Conservation (phyloP, 352 stramenopile species). For the Globisporangium cederbergense region DNA sequence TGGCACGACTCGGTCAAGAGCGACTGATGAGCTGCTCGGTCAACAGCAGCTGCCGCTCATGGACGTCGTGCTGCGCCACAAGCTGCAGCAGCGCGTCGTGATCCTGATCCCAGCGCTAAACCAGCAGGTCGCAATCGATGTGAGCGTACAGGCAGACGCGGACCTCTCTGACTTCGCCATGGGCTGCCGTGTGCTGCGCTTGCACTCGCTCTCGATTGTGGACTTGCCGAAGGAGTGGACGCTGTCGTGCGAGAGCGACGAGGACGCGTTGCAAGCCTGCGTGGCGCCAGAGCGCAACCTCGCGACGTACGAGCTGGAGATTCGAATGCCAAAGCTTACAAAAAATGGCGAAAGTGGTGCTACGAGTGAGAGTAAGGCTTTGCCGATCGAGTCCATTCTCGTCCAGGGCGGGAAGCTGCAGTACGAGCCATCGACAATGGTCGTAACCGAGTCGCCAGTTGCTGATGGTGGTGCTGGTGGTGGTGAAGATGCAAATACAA, state of each 20-base stretch:
- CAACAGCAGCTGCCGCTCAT: slow-evolving; percentile 36
- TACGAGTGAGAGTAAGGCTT: neutral
- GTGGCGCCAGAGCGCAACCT: slow-evolving; percentile 34
- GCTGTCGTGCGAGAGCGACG: slow-evolving; percentile 33
- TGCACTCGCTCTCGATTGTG: slow-evolving; percentile 32
- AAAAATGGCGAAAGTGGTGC: neutral
- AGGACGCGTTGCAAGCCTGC: slow-evolving; percentile 44
- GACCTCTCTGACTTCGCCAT: slow-evolving; percentile 47
- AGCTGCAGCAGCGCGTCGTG: slow-evolving; percentile 19
- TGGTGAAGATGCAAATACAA: neutral
- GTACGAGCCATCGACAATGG: slow-evolving; percentile 23
- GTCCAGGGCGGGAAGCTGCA: slow-evolving; percentile 44
- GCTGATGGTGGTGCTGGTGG: neutral
- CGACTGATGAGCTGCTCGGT: slow-evolving; percentile 34
- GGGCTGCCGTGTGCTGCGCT: slow-evolving; percentile 36
- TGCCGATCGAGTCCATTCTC: slow-evolving; percentile 8
- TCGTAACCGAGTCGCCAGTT: neutral
- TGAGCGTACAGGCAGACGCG: slow-evolving; percentile 41
- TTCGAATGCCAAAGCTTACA: slow-evolving; percentile 30
- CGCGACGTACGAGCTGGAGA: slow-evolving; percentile 48
- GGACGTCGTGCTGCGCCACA: slow-evolving; percentile 23
- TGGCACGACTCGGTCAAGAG: slow-evolving; percentile 24
- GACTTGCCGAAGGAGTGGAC: slow-evolving; percentile 53
- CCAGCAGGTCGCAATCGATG: slow-evolving; percentile 29
- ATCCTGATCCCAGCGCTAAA: slow-evolving; percentile 15